Evolutionary conservation across 192 early-diverging fungal genomes (phyloP).

Genomic region (Backusella circina): DNA sequence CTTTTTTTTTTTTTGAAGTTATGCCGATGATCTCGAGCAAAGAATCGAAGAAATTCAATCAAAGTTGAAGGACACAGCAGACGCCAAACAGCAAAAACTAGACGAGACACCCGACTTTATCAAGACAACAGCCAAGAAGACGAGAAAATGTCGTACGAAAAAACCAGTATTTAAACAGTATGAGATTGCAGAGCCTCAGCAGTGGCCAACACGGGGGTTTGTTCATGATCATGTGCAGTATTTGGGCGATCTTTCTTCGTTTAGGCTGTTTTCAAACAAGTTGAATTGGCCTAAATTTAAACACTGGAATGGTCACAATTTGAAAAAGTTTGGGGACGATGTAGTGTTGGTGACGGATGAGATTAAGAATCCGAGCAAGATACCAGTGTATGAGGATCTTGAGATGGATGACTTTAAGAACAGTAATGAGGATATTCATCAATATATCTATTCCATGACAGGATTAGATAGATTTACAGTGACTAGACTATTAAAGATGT

Average conservation of each 20-base stretch:
- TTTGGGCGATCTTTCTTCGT: slow-evolving; percentile 17
- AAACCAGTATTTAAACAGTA: background rate
- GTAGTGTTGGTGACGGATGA: slow-evolving; percentile 15
- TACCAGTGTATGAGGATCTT: slow-evolving; percentile 1
- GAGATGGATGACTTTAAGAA: background rate
- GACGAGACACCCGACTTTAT: background rate
- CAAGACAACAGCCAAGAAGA: background rate
- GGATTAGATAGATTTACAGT: slow-evolving; percentile 20
- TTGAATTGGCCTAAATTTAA: background rate
- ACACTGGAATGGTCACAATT: background rate
- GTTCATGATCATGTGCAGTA: slow-evolving; percentile 15
- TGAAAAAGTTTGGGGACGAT: slow-evolving; percentile 16
- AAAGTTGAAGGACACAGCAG: background rate
- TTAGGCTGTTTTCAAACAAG: slow-evolving; percentile 23
- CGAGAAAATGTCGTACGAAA: background rate
- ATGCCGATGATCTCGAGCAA: background rate
- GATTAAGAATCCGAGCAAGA: background rate
- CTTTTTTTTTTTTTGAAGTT: background rate
- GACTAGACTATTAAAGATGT: slow-evolving; percentile 22
- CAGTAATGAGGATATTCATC: slow-evolving; percentile 10
- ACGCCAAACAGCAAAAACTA: background rate
- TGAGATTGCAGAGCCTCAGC: background rate
- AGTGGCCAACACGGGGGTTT: slow-evolving; percentile 4
- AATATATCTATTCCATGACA: slow-evolving; percentile 24
- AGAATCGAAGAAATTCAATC: background rate